phyloP scores from a whole-genome alignment of 495 filamentous ascomycete genomes.

The Hyaloscypha bicolor region DNA sequence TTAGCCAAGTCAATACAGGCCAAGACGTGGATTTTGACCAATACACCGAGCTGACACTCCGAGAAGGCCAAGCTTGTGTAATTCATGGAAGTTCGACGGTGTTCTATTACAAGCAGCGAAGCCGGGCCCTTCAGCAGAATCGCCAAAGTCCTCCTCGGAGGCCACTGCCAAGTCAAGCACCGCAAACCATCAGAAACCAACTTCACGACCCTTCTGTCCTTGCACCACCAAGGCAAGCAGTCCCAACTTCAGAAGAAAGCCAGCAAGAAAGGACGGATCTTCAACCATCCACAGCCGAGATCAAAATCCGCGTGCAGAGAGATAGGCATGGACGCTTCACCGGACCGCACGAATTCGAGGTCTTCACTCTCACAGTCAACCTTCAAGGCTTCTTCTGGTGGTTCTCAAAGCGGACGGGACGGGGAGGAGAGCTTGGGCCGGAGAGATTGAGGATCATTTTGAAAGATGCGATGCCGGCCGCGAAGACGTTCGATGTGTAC shows the following conservation, averaged over 20 bases:
- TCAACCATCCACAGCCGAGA: neutral
- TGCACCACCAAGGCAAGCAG: neutral
- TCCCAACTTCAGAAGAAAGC: neutral
- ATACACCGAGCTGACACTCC: neutral
- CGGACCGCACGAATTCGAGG: neutral
- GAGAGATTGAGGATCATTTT: neutral
- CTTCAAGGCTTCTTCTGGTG: neutral
- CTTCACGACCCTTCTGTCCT: neutral
- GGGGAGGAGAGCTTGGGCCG: neutral
- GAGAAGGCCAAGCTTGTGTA: neutral
- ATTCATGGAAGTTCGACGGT: slow-evolving; percentile 5
- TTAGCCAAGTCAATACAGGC: neutral
- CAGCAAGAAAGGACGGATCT: neutral
- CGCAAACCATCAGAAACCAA: neutral
- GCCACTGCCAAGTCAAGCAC: neutral
- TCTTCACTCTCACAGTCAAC: neutral
- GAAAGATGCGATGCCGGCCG: slow-evolving; percentile 3
- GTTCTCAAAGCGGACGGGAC: neutral
- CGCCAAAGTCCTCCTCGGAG: neutral
- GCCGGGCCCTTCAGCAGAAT: neutral
- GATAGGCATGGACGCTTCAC: neutral
- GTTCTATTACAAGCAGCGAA: neutral
- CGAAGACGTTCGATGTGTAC: neutral
- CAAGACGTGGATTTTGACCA: neutral
- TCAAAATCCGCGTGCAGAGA: neutral